Evolutionary conservation across 305 asterid genomes (phyloP).

Genomic region (Withania somnifera): DNA sequence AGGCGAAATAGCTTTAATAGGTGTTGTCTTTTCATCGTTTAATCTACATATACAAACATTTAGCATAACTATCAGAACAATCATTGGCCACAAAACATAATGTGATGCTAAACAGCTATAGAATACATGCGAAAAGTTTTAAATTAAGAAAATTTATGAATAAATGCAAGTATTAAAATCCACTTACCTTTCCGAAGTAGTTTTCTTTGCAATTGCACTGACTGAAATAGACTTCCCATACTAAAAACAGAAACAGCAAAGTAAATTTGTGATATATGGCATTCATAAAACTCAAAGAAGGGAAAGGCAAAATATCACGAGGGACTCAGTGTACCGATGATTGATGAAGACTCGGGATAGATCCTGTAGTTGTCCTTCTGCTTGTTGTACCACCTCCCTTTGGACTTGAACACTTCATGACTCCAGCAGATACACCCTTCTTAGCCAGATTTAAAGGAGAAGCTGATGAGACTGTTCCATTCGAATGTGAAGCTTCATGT

Average conservation of each 20-base stretch:
- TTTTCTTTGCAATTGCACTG: constrained; percentile 19
- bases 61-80: neutral
- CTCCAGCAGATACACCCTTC: constrained; percentile 27
- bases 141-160: neutral
- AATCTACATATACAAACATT: constrained; percentile 25
- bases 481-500: constrained; percentile 26
- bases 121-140: neutral
- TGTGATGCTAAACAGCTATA: no score
- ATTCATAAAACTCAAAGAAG: neutral
- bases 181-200: constrained; percentile 39
- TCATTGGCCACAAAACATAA: neutral
- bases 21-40: constrained; percentile 21
- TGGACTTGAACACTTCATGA: neutral
- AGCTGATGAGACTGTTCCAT: constrained; percentile 12
- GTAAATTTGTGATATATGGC: neutral
- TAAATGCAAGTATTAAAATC: neutral
- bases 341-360: constrained; percentile 26
- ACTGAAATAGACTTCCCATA: constrained; percentile 31
- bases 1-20: constrained; percentile 18
- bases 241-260: constrained; percentile 14
- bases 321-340: constrained; percentile 28
- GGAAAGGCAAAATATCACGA: neutral
- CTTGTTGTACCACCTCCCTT: constrained; percentile 10
- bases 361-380: constrained; percentile 28
- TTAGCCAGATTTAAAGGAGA: constrained; percentile 13